phyloP scores from a whole-genome alignment of 2,329 filamentous ascomycete genomes.

The Cylindrodendrum hubeiense region DNA sequence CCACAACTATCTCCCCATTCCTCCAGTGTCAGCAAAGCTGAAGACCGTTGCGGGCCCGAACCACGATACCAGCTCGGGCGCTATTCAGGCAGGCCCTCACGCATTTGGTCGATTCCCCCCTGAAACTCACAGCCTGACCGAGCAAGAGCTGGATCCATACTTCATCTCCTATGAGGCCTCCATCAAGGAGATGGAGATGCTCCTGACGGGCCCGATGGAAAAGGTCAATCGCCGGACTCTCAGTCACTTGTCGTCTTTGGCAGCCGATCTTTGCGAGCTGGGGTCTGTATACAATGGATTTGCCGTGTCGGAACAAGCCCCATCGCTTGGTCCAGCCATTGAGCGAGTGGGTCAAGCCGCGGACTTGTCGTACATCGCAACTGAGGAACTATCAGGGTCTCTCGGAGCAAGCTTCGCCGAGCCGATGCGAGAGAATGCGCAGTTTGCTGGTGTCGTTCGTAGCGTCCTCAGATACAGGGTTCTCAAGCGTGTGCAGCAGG shows the following conservation, averaged over 20 bases:
- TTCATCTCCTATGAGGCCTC: constrained; percentile 94
- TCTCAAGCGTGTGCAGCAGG: constrained; percentile 94
- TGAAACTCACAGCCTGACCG: constrained; percentile 79
- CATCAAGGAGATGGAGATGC: constrained; percentile 89
- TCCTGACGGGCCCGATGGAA: constrained; percentile 94
- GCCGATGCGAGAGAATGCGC: constrained; percentile 96
- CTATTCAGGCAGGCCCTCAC: constrained; percentile 62
- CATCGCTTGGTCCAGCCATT: constrained; percentile 90
- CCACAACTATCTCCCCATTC: constrained; percentile 89
- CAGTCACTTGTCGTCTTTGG: constrained; percentile 85
- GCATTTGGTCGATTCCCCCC: constrained; percentile 86
- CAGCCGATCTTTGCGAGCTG: constrained; percentile 90
- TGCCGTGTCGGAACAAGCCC: constrained; percentile 91
- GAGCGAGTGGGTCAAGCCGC: constrained; percentile 95
- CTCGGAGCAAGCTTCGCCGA: constrained; percentile 96
- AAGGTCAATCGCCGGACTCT: constrained; percentile 94
- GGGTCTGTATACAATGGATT: constrained; percentile 98
- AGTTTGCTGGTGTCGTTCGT: constrained; percentile 95
- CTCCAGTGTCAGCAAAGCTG: constrained; percentile 86
- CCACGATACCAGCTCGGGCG: constrained; percentile 51
- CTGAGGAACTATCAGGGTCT: constrained; percentile 87
- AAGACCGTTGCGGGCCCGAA: constrained; percentile 65
- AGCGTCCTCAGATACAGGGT: constrained; percentile 90
- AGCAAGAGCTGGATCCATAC: constrained; percentile 94
- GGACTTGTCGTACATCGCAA: constrained; percentile 95